Percentiles rank a stretch among this genome's conserved stretches.
Conservation (phyloP, 176 grass and related monocot genomes). For the Carex parvula region DNA sequence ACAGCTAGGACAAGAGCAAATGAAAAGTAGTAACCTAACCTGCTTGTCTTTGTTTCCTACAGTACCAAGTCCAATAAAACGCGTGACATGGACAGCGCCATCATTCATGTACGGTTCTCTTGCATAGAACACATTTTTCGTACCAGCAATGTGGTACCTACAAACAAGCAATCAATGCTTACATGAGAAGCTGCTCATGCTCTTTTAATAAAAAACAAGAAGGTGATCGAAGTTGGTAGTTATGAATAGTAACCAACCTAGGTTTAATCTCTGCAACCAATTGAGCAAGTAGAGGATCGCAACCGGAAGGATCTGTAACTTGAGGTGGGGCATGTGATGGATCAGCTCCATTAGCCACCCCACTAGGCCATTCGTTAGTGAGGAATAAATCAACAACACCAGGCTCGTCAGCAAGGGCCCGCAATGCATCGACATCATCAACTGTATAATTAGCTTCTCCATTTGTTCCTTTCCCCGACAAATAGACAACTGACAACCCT, state of each 20-base stretch:
- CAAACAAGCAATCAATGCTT: slow-evolving; percentile 15
- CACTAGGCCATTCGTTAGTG: slow-evolving; percentile 92
- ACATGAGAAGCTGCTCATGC: background rate
- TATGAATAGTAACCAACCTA: slow-evolving; percentile 33
- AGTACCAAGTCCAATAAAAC: slow-evolving; percentile 90
- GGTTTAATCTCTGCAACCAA: slow-evolving; percentile 81
- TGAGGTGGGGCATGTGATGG: slow-evolving; percentile 41
- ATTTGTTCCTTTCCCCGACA: slow-evolving; percentile 47
- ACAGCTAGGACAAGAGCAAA: background rate
- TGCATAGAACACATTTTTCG: slow-evolving; percentile 80
- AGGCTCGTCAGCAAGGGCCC: slow-evolving; percentile 65
- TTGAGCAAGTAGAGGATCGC: slow-evolving; percentile 54
- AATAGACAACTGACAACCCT: slow-evolving; percentile 78
- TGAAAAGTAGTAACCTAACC: slow-evolving; percentile 39
- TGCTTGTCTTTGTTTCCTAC: slow-evolving; percentile 96
- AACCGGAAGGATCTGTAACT: slow-evolving; percentile 53
- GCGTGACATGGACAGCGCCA: slow-evolving; percentile 63
- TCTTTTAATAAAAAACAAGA: background rate
- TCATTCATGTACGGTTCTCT: slow-evolving; percentile 80
- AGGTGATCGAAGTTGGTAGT: background rate
- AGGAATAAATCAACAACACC: slow-evolving; percentile 78
- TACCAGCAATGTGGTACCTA: slow-evolving; percentile 91
- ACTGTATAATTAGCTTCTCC: slow-evolving; percentile 39
- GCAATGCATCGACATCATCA: slow-evolving; percentile 82
- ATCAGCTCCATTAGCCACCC: slow-evolving; percentile 55